Evolutionary conservation across 352 stramenopile genomes (phyloP), one percentile per base, ranked within the genome.

Genomic region (Pythium guiyangense): DNA sequence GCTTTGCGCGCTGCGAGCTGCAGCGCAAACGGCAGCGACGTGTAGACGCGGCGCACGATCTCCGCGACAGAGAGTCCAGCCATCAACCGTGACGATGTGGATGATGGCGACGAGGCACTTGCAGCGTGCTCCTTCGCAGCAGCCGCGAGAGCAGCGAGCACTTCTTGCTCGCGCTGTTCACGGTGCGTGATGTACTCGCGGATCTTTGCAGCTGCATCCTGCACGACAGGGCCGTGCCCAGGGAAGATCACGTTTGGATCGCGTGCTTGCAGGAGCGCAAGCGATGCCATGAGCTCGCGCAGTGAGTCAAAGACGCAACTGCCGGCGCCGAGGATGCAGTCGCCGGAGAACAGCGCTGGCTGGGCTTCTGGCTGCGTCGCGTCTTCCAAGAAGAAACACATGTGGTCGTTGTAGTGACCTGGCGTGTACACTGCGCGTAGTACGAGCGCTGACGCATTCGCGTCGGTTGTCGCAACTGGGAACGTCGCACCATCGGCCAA

Each of bases 281-380:
- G 62, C 20, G 79, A 92, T 20, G 64, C 56, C 80, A 96, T 91
- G 49, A 95, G 87, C 42, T 90, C 73, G 9, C 54, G 49, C 11
- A 97, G 73, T 44, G 89, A 91, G 55, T 94, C 81, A 47, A 97
- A 96, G 47, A 95, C 70, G 58, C 77, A 88, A 49, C 86, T 97
- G 11, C 88, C 87, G 44, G 77, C 74, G 20, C 88, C 88, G 43
- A 97, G 62, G 6, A 97, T 57, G 49, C 86, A 94, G 62, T 96
- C 88, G 50, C 86, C 88, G 1, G 84, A 92, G 58, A 96, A 94
- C 10, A 96, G 58, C 9, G 64, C 54, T 65, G 49, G 57, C 20
- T 40, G 27, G 17, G 26, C 22, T 9, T 51, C 26, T 22, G 25
- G 12, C 18, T 50, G 22, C 6, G 39, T 47, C 29, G 43, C 29